Base-by-base conservation (phyloP, 345 rosid genomes). In the Passiflora organensis region DNA sequence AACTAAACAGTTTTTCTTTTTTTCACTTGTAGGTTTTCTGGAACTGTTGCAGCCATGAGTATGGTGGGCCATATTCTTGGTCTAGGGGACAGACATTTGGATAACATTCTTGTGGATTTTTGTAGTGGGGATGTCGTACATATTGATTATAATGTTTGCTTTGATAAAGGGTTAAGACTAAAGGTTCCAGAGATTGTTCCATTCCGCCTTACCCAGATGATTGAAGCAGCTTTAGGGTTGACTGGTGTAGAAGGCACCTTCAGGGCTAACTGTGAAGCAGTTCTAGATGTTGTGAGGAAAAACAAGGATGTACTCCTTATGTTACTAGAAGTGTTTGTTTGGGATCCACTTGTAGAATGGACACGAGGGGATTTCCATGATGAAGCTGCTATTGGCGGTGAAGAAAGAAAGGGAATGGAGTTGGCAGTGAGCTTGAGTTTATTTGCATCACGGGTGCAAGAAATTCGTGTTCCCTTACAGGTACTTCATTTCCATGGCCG, bases 281-380 rank as follows among this genome's bases (percentile, higher is more conserved):
- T 84, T 61, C 48, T 89, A 53, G 73, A 79, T 65, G 80, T 84
- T 65, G 62, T 89, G 59, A 84, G 91, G 82, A 75, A 86, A 65
- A 86, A 84, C 76, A 89, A 84, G 72, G 95, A 89, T 70, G 58
- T 81, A 58, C 66, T 89, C 50, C 67, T 89, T 73, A 82, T 89
- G 97, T 69, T 89, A 58, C 77, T 89, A 56, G 95, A 89, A 73
- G 97, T 86, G 41, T 89, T 89, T 73, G 82, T 86, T 56, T 89
- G 95, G 95, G 95, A 89, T 74, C 97, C 97, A 58, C 88, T 90
- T 55, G 80, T 90, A 60, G 97, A 90, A 78, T 90, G 97, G 97
- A 90, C 95, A 45, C 77, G 95, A 55, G 97, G 84, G 55, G 91
- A 90, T 72, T 86, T 87, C 67, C 97, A 86, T 53, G 97, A 89